Evolutionary conservation across 116 monocot species (phyloP), one percentile per base, ranked within the genome.

Genomic region (Posidonia oceanica): DNA sequence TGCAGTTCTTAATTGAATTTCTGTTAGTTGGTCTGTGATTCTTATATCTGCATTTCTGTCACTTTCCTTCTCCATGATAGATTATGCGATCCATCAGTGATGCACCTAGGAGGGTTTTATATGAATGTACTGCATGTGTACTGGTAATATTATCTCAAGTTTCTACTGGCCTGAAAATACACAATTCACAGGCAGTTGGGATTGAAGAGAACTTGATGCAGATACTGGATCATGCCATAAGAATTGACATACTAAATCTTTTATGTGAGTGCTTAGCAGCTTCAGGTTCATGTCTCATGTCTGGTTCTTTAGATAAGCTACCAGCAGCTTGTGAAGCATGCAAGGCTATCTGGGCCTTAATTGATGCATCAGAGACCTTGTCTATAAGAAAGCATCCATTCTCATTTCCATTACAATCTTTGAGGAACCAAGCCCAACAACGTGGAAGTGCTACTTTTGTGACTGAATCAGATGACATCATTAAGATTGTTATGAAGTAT

Each of bases 291-390:
- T 81, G 79, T 70, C 75, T 87, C 36, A 71, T 84, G 56, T 83
- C 87, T 70, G 97, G 89, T 20, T 84, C 93, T 66, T 75, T 81
- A 74, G 85, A 83, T 80, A 85, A 87, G 87, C 71, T 93, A 5
- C 98, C 98, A 67, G 90, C 93, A 64, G 93, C 89, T 65, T 98
- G 98, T 83, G 98, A 98, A 84, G 80, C 90, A 63, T 90, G 93
- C 86, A 98, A 98, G 70, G 72, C 81, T 39, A 80, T 90, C 12
- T 98, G 98, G 98, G 83, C 81, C 74, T 71, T 93, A 41, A 77
- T 90, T 72, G 87, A 98, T 79, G 80, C 84, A 59, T 18, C 84
- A 29, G 98, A 98, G 79, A 69, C 78, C 60, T 71, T 79, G 60
- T 87, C 82, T 52, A 16, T 57, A 14, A 84, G 73, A 66, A 76